Conservation (phyloP, 1,139 yeast species). For the Saccharomyces pastorianus region DNA sequence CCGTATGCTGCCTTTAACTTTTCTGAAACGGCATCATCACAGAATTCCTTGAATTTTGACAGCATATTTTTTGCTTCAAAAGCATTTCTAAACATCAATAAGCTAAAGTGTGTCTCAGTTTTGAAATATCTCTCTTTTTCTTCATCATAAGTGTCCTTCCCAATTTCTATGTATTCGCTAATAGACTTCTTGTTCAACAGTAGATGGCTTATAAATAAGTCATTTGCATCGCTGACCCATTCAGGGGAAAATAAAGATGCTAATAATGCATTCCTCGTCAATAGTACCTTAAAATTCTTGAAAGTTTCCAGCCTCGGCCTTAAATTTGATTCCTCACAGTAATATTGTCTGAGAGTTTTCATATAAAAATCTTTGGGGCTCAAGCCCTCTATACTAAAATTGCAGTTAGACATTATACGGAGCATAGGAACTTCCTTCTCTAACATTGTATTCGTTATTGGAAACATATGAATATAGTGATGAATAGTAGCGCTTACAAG, state of each 20-base stretch:
- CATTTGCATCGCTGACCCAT: constrained; percentile 7
- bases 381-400: not conserved
- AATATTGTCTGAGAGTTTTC: not conserved
- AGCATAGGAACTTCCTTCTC: not conserved
- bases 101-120: not conserved
- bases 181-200: constrained; percentile 5
- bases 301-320: not conserved
- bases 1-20: not conserved
- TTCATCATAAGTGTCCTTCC: not conserved
- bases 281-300: not conserved
- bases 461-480: not conserved
- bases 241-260: constrained; percentile 8
- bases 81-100: constrained; percentile 1
- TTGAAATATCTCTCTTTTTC: not conserved
- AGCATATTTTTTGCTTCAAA: constrained; percentile 7
- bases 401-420: not conserved
- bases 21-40: constrained; percentile 1
- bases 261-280: not conserved
- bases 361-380: not conserved
- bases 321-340: not conserved
- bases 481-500: not conserved
- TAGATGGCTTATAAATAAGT: constrained; percentile 8
- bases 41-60: constrained; percentile 4
- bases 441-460: not conserved
- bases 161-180: not conserved